These are phyloP conservation scores for Neurospora sp. DNA, from an alignment of 2,329 filamentous ascomycete species.

Conservation along the genomic window DNA sequence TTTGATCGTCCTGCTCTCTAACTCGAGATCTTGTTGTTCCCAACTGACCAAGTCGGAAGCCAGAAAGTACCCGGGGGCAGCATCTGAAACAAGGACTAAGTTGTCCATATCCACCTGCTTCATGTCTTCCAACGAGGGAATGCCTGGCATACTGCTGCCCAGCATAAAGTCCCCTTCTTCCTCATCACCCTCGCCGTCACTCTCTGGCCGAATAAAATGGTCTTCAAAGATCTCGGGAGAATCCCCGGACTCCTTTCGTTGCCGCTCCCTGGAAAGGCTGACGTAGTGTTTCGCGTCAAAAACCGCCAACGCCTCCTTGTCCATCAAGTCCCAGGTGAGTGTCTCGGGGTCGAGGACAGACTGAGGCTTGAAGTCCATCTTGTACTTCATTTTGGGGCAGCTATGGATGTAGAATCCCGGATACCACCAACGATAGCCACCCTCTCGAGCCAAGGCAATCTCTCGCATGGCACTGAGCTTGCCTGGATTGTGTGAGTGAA, in stretches of 20 bases:
- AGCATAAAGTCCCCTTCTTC: slow-evolving; percentile 37
- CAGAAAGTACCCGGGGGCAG: slow-evolving; percentile 27
- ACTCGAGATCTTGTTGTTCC: slow-evolving; percentile 39
- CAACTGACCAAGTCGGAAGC: slow-evolving; percentile 48
- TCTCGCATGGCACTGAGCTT: slow-evolving; percentile 69
- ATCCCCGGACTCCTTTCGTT: slow-evolving; percentile 20
- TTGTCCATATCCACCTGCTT: slow-evolving; percentile 45
- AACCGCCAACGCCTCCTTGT: slow-evolving; percentile 37
- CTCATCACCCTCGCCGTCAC: slow-evolving; percentile 16
- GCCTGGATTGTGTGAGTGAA: slow-evolving; percentile 59
- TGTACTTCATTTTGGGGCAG: slow-evolving; percentile 78
- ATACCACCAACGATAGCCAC: slow-evolving; percentile 68
- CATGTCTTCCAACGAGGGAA: slow-evolving; percentile 46
- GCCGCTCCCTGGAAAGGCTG: slow-evolving; percentile 28
- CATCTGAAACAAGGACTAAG: slow-evolving; percentile 43
- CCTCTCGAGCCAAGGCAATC: slow-evolving; percentile 58
- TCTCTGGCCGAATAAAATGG: slow-evolving; percentile 7
- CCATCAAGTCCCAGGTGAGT: slow-evolving; percentile 51
- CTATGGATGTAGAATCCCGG: slow-evolving; percentile 72
- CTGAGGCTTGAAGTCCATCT: slow-evolving; percentile 68
- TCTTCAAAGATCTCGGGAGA: slow-evolving; percentile 11
- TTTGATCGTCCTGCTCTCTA: slow-evolving; percentile 42
- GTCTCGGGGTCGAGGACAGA: slow-evolving; percentile 61
- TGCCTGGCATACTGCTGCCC: slow-evolving; percentile 54
- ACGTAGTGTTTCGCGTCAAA: slow-evolving; percentile 49